Evolutionary conservation across 805 yeast species (phyloP).

Genomic region (Kuraishia floccosa): DNA sequence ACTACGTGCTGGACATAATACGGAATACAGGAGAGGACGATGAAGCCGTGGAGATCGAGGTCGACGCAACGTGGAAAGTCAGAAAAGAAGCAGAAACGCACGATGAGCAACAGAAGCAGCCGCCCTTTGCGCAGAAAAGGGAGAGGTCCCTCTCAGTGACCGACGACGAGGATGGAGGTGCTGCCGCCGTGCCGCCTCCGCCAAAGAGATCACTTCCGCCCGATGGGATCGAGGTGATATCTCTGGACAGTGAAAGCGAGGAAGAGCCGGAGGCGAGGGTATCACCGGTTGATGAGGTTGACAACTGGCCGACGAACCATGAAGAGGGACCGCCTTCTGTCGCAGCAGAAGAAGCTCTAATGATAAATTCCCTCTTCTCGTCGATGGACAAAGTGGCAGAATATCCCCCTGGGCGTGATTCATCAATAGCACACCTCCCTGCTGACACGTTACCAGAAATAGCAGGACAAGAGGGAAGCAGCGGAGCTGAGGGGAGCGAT

Average conservation of each 20-base stretch:
- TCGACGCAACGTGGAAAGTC: slow-evolving; percentile 67
- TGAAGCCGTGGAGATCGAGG: slow-evolving; percentile 54
- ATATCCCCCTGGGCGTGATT: too few relatives aligned
- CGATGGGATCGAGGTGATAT: slow-evolving; percentile 29
- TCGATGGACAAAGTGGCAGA: too few relatives aligned
- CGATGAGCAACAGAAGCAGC: too few relatives aligned
- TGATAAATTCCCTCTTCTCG: too few relatives aligned
- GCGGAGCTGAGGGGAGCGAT: too few relatives aligned
- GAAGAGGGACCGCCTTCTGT: too few relatives aligned
- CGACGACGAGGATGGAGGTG: slow-evolving; percentile 5
- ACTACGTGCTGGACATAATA: slow-evolving; percentile 57
- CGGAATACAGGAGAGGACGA: slow-evolving; percentile 37
- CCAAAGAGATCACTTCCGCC: slow-evolving; percentile 2
- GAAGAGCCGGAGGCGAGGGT: slow-evolving; percentile 19
- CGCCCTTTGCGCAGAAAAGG: slow-evolving; percentile 3
- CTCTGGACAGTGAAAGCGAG: slow-evolving; percentile 41
- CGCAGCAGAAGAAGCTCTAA: too few relatives aligned
- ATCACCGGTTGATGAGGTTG: slow-evolving; percentile 19
- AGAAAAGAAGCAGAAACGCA: slow-evolving; percentile 7
- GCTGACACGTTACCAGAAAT: too few relatives aligned
- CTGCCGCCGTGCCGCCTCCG: not conserved
- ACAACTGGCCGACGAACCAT: slow-evolving; percentile 21
- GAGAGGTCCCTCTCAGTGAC: slow-evolving; percentile 4
- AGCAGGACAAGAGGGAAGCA: too few relatives aligned
- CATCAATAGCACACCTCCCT: too few relatives aligned